phyloP scores from a whole-genome alignment of 208 protist genomes.

The Acanthamoeba healyi region DNA sequence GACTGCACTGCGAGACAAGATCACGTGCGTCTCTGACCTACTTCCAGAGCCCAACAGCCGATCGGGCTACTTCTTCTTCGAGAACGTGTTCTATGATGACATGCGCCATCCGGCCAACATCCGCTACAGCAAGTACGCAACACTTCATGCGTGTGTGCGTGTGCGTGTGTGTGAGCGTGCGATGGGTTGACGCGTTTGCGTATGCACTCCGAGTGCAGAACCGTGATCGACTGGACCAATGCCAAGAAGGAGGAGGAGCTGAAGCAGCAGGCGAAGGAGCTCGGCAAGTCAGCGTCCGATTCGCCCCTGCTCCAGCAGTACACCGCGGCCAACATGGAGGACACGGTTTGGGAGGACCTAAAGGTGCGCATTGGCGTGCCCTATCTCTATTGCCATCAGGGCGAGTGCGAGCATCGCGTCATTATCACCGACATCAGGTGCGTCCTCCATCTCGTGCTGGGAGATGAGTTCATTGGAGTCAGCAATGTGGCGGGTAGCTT shows the following conservation, averaged over 20 bases:
- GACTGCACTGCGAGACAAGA: conserved; percentile 81
- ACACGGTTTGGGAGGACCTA: conserved; percentile 80
- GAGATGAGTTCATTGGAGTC: neutral
- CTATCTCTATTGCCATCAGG: conserved; percentile 86
- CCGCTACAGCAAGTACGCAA: conserved; percentile 79
- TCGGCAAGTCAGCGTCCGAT: neutral
- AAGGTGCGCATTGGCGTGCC: conserved; percentile 74
- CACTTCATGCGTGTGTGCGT: too few species aligned
- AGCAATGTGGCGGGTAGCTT: too few species aligned
- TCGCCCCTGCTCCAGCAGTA: neutral
- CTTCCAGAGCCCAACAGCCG: conserved; percentile 3
- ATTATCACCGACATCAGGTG: conserved; percentile 80
- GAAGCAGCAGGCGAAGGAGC: neutral
- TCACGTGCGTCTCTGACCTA: conserved; percentile 81
- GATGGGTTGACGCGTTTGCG: too few species aligned
- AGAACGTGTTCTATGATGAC: conserved; percentile 88
- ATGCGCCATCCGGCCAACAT: conserved; percentile 71
- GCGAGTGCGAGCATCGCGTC: conserved; percentile 82
- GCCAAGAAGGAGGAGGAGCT: neutral
- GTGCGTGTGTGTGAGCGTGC: too few species aligned
- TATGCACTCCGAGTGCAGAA: neutral
- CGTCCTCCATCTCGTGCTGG: neutral
- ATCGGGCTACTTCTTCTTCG: conserved; percentile 86
- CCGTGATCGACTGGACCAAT: conserved; percentile 15
- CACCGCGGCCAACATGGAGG: conserved; percentile 79